Base-by-base conservation (phyloP, 805 yeast species). In the Lachancea fermentati region DNA sequence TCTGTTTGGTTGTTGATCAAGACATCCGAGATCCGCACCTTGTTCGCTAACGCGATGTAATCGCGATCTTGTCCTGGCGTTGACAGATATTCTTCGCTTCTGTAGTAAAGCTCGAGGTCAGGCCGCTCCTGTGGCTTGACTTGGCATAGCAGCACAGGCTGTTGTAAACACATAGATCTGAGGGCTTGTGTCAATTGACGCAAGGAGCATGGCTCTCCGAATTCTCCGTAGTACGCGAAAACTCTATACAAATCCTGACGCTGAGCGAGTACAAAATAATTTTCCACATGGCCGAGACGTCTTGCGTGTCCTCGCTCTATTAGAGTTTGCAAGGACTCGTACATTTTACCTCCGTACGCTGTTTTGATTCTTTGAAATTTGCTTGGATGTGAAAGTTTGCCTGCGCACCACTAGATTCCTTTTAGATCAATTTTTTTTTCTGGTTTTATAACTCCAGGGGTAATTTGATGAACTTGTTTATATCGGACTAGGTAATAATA, bases 261-360 rank as follows among this genome's bases (percentile, higher is more conserved):
- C 33, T 47, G 53, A 16, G 47, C 22, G 11, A 50, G 14, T 1
- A 56, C 60, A 39, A 58, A 55, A 41, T 49, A 49, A 36, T 52
- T 48, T 39, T 58, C 61, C 22, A 57, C 24, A 35, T 48, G 51
- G 8, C 60, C 63, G 50, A 56, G 43, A 13, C 53, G 51, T 42
- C 63, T 50, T 2, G 57, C 58, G 48, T 58, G 63, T 15, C 60
- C 60, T 19, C 47, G 41, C 9, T 45, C 45, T 8, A 48, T 36
- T 34, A 44, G n/a, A n/a, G n/a, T n/a, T n/a, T n/a, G n/a, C n/a
- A n/a, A n/a, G n/a, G 29, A 25, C n/a, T n/a, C n/a, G n/a, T n/a
- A n/a, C n/a, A n/a, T n/a, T n/a, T n/a, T n/a, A n/a, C n/a, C n/a
- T n/a, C n/a, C n/a, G n/a, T n/a, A n/a, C n/a, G n/a, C n/a, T n/a